Conservation (phyloP, 306 rosid species). For the Lathyrus sativus region DNA sequence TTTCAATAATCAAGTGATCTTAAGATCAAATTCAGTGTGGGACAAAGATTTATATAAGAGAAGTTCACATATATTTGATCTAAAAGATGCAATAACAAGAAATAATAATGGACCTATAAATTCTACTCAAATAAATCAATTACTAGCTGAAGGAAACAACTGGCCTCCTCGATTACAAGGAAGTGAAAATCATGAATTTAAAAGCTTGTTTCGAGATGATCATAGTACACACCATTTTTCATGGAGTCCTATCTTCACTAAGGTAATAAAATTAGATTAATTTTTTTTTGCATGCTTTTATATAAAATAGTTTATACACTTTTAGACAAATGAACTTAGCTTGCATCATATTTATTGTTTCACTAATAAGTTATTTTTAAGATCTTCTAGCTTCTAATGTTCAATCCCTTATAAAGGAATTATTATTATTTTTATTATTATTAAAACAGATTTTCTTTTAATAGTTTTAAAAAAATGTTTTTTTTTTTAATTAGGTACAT, state of each 20-base stretch:
- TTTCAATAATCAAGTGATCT: slow-evolving; percentile 33
- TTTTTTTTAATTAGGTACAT: slow-evolving; percentile 39
- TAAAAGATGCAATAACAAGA: slow-evolving; percentile 37
- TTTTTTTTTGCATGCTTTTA: too few relatives aligned
- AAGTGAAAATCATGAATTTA: slow-evolving; percentile 23
- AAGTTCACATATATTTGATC: slow-evolving; percentile 42
- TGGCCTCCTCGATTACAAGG: slow-evolving; percentile 40
- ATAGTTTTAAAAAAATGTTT: neutral
- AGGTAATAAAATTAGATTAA: slow-evolving; percentile 35
- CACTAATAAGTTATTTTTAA: too few relatives aligned
- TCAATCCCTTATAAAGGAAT: neutral
- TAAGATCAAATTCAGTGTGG: slow-evolving; percentile 42
- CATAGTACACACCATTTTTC: slow-evolving; percentile 37
- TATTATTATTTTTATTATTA: neutral
- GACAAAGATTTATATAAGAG: slow-evolving; percentile 33
- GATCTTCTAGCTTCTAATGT: neutral
- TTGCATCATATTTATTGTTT: too few relatives aligned
- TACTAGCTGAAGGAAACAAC: slow-evolving; percentile 40
- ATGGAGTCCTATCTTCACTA: slow-evolving; percentile 39
- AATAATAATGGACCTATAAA: slow-evolving; percentile 30
- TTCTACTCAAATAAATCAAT: slow-evolving; percentile 19
- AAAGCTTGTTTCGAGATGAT: slow-evolving; percentile 27
- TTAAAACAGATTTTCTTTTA: neutral
- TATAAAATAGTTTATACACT: too few relatives aligned
- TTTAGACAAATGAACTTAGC: too few relatives aligned